These are phyloP conservation scores for Micractinium sp. DNA, from an alignment of 139 green algal species.

Conservation along the genomic window DNA sequence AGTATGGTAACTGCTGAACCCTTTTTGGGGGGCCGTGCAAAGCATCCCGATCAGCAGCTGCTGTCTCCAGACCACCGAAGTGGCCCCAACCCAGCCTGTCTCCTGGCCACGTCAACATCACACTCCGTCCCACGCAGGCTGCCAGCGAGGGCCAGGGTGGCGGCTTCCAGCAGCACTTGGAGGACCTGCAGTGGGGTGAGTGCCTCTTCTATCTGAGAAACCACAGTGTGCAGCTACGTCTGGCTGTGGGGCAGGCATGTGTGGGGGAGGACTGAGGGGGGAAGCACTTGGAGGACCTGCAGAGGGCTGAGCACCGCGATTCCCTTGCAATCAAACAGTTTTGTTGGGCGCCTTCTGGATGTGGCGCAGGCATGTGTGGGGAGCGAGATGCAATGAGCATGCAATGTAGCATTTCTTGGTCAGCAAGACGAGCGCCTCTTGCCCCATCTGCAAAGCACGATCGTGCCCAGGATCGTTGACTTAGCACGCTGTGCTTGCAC, in stretches of 20 bases:
- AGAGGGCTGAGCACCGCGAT: too few relatives aligned
- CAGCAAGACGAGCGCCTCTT: too few relatives aligned
- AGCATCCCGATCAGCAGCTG: neutral
- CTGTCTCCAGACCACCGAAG: neutral
- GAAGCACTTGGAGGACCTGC: conserved; percentile 72
- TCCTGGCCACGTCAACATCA: neutral
- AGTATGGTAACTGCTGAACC: neutral
- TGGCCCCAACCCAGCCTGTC: too few relatives aligned
- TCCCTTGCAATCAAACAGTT: too few relatives aligned
- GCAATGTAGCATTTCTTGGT: too few relatives aligned
- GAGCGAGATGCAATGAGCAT: too few relatives aligned
- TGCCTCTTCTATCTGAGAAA: neutral
- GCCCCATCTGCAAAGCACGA: too few relatives aligned
- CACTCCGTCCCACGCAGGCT: conserved; percentile 20
- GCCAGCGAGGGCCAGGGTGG: conserved; percentile 63
- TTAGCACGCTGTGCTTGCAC: too few relatives aligned
- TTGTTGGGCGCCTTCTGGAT: too few relatives aligned
- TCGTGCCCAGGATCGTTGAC: too few relatives aligned
- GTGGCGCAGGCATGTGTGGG: too few relatives aligned
- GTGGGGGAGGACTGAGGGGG: too few relatives aligned
- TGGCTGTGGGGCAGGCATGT: neutral
- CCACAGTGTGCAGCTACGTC: conserved; percentile 42
- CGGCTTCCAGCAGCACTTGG: conserved; percentile 67
- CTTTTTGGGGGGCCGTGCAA: neutral
- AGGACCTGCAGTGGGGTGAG: conserved; percentile 65